phyloP scores from a whole-genome alignment of 2,329 filamentous ascomycete genomes.

The Alternaria sp. region DNA sequence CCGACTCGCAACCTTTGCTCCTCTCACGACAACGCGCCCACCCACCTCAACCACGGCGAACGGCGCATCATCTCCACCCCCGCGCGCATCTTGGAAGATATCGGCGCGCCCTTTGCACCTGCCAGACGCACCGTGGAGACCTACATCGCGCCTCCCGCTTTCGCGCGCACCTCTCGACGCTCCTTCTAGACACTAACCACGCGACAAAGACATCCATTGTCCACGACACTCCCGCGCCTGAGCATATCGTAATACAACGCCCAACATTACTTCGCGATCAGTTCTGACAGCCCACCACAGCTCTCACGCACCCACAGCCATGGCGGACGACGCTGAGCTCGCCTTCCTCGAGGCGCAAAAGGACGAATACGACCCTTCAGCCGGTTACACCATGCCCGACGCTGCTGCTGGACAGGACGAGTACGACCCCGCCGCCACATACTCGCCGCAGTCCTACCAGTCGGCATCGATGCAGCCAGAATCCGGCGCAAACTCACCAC shows the following conservation, averaged over 20 bases:
- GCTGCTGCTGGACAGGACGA: slow-evolving; percentile 51
- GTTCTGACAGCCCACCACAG: slow-evolving; percentile 18
- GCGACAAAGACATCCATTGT: slow-evolving; percentile 35
- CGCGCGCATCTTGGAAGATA: slow-evolving; percentile 14
- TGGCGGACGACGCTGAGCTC: slow-evolving; percentile 61
- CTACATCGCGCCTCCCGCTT: slow-evolving; percentile 5
- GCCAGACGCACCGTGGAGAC: neutral
- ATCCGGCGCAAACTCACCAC: slow-evolving; percentile 38
- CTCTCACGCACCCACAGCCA: slow-evolving; percentile 29
- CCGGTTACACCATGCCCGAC: slow-evolving; percentile 50
- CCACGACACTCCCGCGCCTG: slow-evolving; percentile 11
- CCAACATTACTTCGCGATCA: slow-evolving; percentile 3
- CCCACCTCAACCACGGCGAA: slow-evolving; percentile 1
- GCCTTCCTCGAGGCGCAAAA: slow-evolving; percentile 60
- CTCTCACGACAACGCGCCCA: slow-evolving; percentile 16
- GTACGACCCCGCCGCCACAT: slow-evolving; percentile 47
- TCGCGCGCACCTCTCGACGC: slow-evolving; percentile 14
- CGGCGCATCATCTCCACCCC: slow-evolving; percentile 19
- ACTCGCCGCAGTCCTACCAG: slow-evolving; percentile 33
- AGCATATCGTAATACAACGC: slow-evolving; percentile 17
- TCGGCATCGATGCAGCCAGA: slow-evolving; percentile 36
- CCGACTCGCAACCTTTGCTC: slow-evolving; percentile 14
- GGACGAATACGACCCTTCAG: slow-evolving; percentile 49
- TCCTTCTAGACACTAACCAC: slow-evolving; percentile 20
- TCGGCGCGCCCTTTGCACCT: neutral